Evolutionary conservation across 257 asterid species (phyloP), one percentile per base, ranked within the genome.

Genomic region (Perilla frutescens): DNA sequence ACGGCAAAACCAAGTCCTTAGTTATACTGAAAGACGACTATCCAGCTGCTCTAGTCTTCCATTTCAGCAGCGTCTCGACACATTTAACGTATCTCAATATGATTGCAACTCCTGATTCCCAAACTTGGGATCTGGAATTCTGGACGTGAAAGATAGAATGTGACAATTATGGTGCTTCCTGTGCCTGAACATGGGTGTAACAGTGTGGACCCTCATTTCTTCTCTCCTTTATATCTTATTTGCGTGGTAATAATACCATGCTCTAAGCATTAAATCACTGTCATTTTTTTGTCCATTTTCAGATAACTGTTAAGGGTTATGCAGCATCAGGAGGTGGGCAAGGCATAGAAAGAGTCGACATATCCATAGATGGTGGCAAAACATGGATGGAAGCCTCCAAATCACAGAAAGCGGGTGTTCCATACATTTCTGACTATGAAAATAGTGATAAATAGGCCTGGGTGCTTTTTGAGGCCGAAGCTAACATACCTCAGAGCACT

Each of bases 301-400:
- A 94, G 99, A 48, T 95, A 71, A 84, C 69, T 47, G 80, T 95
- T 65, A 92, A 89, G 87, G 99, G 99, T 63, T 95, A 95, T 29
- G 99, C 99, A 3, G 90, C 82, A 54, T 87, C 99, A 68, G 99
- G 99, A 73, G 99, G 99, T 36, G 99, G 97, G 3, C 88, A 98
- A 43, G 98, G 99, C 81, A 92, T 95, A 45, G 99, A 95, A 82
- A 84, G 99, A 77, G 96, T 95, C 36, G 99, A 95, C 67, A 53
- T 90, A 77, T 95, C 98, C 73, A 62, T 87, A 15, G 90, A 95
- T 73, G 96, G 98, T 7, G 98, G 97, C 73, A 92, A 87, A 81
- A 86, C 96, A 39, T 95, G 98, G 98, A 66, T 84, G 70, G 99
- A 95, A 85, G 98, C 97, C 79, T 66, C 88, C 73, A 90, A 87